A percentile compares a stretch with the other conserved stretches of the same genome.
phyloP scores from a whole-genome alignment of 2,329 filamentous ascomycete species.

The Sphaerulina vaccinii region DNA sequence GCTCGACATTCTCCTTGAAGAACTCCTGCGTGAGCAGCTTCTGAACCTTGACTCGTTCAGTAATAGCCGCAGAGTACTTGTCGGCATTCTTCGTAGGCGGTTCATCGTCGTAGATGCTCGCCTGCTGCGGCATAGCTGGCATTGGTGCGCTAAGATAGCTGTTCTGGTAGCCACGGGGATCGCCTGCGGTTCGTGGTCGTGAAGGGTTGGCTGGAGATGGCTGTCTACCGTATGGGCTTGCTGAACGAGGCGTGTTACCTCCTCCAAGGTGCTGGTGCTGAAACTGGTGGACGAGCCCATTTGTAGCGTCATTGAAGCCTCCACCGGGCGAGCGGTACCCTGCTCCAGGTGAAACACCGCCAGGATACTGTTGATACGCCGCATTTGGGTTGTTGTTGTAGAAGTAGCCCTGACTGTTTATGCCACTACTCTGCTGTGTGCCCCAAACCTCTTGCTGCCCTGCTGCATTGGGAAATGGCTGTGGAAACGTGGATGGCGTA shows the following conservation, averaged over 20 bases:
- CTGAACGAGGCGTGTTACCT: constrained; percentile 63
- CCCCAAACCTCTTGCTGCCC: constrained; percentile 63
- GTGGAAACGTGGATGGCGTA: constrained; percentile 92
- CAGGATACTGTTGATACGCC: constrained; percentile 47
- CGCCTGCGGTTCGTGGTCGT: constrained; percentile 81
- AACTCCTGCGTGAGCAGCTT: constrained; percentile 71
- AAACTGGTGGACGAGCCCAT: constrained; percentile 90
- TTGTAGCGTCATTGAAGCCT: constrained; percentile 76
- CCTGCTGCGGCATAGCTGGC: constrained; percentile 47
- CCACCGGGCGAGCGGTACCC: constrained; percentile 57
- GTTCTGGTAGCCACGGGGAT: constrained; percentile 59
- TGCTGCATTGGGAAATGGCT: constrained; percentile 66
- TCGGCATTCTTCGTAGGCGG: constrained; percentile 79
- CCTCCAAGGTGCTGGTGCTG: constrained; percentile 84
- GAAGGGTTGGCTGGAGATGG: constrained; percentile 62
- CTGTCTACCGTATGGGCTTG: constrained; percentile 66
- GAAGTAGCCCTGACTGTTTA: constrained; percentile 50
- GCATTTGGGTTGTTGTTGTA: constrained; percentile 50
- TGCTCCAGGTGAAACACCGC: constrained; percentile 50
- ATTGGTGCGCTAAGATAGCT: constrained; percentile 66
- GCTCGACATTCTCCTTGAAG: constrained; percentile 98
- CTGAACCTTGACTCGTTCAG: constrained; percentile 67
- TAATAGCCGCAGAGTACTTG: constrained; percentile 82
- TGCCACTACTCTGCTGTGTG: constrained; percentile 44
- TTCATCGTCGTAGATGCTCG: constrained; percentile 56